Evolutionary conservation across 805 yeast species (phyloP).

Genomic region (Metschnikowia arizonensis): DNA sequence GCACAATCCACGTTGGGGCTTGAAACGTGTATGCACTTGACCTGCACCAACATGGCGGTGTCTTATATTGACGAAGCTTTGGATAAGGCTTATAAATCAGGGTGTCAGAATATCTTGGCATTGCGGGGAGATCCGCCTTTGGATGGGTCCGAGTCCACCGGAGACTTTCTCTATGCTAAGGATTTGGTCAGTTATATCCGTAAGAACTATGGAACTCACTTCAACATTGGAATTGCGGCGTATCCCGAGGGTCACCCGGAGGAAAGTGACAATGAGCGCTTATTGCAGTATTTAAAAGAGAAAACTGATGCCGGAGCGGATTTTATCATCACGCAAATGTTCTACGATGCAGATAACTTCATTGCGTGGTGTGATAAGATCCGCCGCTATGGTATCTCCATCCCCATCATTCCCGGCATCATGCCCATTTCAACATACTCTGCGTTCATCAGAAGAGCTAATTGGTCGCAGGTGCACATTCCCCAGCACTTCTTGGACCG

Average conservation of each 20-base stretch:
- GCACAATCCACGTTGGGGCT: constrained; percentile 86
- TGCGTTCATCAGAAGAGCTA: constrained; percentile 86
- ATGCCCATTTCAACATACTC: constrained; percentile 98
- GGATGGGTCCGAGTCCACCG: constrained; percentile 66
- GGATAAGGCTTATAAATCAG: constrained; percentile 78
- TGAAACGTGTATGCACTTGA: constrained; percentile 97
- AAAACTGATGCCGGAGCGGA: constrained; percentile 94
- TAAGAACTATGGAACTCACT: constrained; percentile 75
- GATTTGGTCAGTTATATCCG: constrained; percentile 80
- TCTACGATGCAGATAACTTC: constrained; percentile 86
- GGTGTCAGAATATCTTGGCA: constrained; percentile 93
- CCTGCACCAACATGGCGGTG: constrained; percentile 92
- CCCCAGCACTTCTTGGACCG: constrained; percentile 69
- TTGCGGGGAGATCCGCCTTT: constrained; percentile 93
- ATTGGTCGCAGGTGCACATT: constrained; percentile 83
- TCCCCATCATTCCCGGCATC: constrained; percentile 95
- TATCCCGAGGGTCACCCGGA: constrained; percentile 98
- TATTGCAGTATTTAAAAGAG: constrained; percentile 65
- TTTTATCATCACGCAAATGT: constrained; percentile 94
- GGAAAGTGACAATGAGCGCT: constrained; percentile 49
- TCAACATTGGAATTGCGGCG: constrained; percentile 94
- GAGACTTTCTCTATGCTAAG: constrained; percentile 84
- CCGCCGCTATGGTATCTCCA: constrained; percentile 65
- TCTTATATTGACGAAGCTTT: constrained; percentile 80
- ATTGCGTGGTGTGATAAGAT: constrained; percentile 74